Conservation (phyloP, 768 basidiomycete species). For the Mycena galopus region DNA sequence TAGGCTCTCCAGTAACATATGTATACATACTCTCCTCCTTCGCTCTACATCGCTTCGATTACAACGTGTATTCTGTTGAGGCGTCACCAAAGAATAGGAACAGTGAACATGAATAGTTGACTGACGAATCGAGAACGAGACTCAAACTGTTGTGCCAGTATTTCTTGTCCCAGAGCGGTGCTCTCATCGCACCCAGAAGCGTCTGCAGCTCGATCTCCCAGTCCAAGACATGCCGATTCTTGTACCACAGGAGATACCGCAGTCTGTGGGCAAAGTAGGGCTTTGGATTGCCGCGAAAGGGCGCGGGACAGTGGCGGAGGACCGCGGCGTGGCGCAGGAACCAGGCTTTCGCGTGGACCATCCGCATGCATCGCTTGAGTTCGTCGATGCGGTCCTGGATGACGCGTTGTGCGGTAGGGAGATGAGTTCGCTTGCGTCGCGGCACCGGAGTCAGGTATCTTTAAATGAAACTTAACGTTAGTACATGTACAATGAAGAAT, state of each 20-base stretch:
- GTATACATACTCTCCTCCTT: not conserved
- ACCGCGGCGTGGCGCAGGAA: constrained; percentile 21
- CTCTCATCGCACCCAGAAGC: constrained; percentile 17
- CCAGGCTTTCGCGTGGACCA: constrained; percentile 14
- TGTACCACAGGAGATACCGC: constrained; percentile 1
- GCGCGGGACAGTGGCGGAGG: constrained; percentile 9
- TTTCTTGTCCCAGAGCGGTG: constrained; percentile 22
- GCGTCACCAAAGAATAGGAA: not conserved
- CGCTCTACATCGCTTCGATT: constrained; percentile 29
- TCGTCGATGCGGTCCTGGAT: constrained; percentile 28
- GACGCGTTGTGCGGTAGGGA: not conserved
- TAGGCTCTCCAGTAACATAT: not conserved
- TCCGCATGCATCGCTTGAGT: constrained; percentile 13
- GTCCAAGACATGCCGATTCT: not conserved
- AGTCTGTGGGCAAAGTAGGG: constrained; percentile 18
- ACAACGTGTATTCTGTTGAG: constrained; percentile 3
- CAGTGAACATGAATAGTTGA: not conserved
- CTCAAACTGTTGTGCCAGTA: constrained; percentile 21
- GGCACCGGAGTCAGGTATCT: not conserved
- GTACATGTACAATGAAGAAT: not conserved
- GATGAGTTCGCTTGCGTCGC: not conserved
- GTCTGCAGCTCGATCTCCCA: constrained; percentile 32
- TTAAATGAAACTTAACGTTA: not conserved
- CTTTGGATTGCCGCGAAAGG: not conserved
- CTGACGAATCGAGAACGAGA: constrained; percentile 31